Percentiles rank a stretch among this genome's conserved stretches.
Evolutionary conservation across 2,329 filamentous ascomycete genomes (phyloP).

Genomic region (Chrysosporium queenslandicum): DNA sequence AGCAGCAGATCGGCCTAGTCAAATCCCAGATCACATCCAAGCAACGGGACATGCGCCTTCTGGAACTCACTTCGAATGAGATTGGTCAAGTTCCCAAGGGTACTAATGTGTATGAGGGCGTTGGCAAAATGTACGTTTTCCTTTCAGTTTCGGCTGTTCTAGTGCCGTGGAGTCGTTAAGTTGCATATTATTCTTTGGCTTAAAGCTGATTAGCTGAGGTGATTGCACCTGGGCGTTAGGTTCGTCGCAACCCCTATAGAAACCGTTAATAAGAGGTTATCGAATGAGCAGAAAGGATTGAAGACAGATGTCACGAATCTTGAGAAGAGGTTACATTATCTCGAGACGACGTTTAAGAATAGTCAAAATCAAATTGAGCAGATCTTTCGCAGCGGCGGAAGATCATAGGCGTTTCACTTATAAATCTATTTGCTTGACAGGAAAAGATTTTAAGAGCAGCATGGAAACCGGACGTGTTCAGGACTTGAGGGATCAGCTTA

Average conservation of each 20-base stretch:
- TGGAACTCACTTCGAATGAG: conserved; percentile 78
- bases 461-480: too few species aligned
- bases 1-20: conserved; percentile 84
- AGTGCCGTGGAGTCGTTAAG: too few species aligned
- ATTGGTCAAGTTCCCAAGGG: conserved; percentile 62
- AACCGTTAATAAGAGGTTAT: conserved; percentile 65
- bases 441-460: too few species aligned
- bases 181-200: too few species aligned
- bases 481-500: too few species aligned
- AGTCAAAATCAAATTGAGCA: conserved; percentile 83
- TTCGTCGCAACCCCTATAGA: conserved; percentile 70
- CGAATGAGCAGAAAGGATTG: conserved; percentile 61
- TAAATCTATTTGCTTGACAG: neutral
- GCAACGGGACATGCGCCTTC: conserved; percentile 77
- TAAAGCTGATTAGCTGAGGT: neutral
- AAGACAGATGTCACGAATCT: conserved; percentile 70
- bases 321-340: conserved; percentile 80
- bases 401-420: conserved; percentile 18
- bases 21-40: conserved; percentile 75
- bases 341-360: conserved; percentile 93
- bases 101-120: conserved; percentile 82
- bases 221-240: conserved; percentile 47
- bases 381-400: conserved; percentile 56
- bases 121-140: conserved; percentile 79
- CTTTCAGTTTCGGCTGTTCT: neutral